These are phyloP conservation scores for Powellomyces hirtus DNA, from an alignment of 192 early-diverging fungal genomes.

Conservation along the genomic window DNA sequence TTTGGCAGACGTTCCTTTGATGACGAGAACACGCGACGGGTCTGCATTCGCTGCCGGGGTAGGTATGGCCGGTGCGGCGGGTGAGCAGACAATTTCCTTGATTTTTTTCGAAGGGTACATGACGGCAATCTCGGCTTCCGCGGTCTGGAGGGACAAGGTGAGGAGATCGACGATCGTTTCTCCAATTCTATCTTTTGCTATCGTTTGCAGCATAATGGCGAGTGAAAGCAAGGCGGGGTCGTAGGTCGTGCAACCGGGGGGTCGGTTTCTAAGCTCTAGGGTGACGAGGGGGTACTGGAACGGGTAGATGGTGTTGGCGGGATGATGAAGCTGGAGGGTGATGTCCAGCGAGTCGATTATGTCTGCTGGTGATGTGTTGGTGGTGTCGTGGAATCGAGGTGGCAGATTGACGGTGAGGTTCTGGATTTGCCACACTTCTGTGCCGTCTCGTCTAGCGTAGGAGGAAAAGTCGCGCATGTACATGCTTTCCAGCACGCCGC, in stretches of 20 bases:
- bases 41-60: not conserved
- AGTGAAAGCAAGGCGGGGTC: not conserved
- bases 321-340: conserved; percentile 35
- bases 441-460: conserved; percentile 5
- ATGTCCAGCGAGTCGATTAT: not conserved
- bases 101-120: not conserved
- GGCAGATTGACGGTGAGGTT: not conserved
- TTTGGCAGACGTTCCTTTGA: not conserved
- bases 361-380: not conserved
- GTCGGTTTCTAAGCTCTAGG: conserved; percentile 18
- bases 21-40: not conserved
- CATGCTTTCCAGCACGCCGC: not conserved
- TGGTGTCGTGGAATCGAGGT: not conserved
- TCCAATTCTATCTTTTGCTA: conserved; percentile 18
- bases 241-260: conserved; percentile 9
- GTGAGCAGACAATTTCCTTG: not conserved
- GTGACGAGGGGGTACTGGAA: conserved; percentile 31
- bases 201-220: conserved; percentile 8
- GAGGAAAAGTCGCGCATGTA: conserved; percentile 3
- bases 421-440: conserved; percentile 4
- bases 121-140: not conserved
- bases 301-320: conserved; percentile 27
- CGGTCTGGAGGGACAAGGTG: conserved; percentile 1
- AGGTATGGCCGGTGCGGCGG: too few species aligned
- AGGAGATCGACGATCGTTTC: conserved; percentile 27